A percentile compares a stretch with the other conserved stretches of the same genome.
Evolutionary conservation across 257 asterid species (phyloP).

Genomic region (Solanum bukasovii): DNA sequence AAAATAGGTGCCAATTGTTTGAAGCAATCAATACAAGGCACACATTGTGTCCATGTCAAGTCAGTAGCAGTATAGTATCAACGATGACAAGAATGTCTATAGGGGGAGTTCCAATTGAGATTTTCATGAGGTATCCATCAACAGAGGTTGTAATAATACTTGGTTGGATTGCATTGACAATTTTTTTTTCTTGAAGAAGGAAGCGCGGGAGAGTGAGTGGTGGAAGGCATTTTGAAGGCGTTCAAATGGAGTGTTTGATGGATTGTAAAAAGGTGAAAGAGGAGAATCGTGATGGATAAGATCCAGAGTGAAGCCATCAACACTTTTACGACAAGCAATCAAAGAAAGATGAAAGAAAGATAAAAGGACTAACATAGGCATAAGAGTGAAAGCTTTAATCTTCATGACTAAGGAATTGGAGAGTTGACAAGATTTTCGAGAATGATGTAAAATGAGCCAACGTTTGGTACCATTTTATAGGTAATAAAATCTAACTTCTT

Average conservation of each 20-base stretch:
- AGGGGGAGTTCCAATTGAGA: constrained; percentile 14
- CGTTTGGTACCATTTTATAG: background rate
- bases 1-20: no score
- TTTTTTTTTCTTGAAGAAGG: background rate
- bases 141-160: background rate
- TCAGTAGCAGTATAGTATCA: constrained; percentile 9
- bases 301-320: constrained; percentile 9
- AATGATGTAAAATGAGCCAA: background rate
- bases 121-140: constrained; percentile 12
- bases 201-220: constrained; percentile 8
- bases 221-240: background rate
- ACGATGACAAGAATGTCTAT: background rate
- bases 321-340: background rate
- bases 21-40: no score
- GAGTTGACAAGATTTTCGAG: background rate
- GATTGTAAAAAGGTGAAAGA: constrained; percentile 14
- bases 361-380: background rate
- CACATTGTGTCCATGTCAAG: constrained; percentile 21
- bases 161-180: background rate
- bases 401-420: no score
- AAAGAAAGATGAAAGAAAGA: background rate
- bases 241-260: constrained; percentile 4
- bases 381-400: background rate
- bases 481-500: background rate
- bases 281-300: constrained; percentile 20